These are phyloP conservation scores for Earliella scabrosa DNA, from an alignment of 1,284 basidiomycete species.

Conservation along the genomic window DNA sequence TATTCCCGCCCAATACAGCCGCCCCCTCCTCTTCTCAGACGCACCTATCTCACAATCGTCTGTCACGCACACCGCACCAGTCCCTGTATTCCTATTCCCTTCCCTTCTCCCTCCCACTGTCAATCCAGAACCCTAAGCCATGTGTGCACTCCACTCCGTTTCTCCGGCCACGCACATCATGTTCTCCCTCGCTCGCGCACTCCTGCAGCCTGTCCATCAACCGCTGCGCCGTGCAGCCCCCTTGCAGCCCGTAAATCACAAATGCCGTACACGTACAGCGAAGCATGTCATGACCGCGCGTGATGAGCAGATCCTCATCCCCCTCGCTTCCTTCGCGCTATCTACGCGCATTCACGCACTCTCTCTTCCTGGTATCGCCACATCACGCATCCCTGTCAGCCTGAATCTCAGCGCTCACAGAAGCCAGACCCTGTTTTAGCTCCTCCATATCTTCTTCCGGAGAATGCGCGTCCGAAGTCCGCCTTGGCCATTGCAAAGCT, in stretches of 20 bases:
- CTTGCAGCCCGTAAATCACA: not conserved
- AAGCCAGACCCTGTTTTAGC: not conserved
- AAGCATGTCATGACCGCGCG: no score
- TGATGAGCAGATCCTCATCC: conserved; percentile 1
- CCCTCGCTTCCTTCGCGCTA: not conserved
- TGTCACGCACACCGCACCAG: conserved; percentile 1
- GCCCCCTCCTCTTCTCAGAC: conserved; percentile 14
- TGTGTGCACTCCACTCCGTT: conserved; percentile 15
- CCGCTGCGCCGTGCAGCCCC: not conserved
- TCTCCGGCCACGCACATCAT: conserved; percentile 13
- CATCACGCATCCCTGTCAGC: conserved; percentile 8
- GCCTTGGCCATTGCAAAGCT: no score
- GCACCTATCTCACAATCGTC: conserved; percentile 10
- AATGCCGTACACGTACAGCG: no score
- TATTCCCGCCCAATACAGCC: conserved; percentile 8
- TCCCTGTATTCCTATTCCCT: conserved; percentile 8
- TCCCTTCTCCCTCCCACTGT: conserved; percentile 4
- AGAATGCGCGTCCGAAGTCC: not conserved
- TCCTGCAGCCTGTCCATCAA: not conserved
- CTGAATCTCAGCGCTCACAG: not conserved
- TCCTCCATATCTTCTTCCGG: not conserved
- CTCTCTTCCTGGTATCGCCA: conserved; percentile 3
- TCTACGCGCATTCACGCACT: no score
- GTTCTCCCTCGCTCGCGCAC: conserved; percentile 1
- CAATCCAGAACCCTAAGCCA: conserved; percentile 10